Evolutionary conservation across 169 alveolate species (phyloP), one percentile per base, ranked within the genome.

Genomic region (Ichthyophthirius multifiliis): DNA sequence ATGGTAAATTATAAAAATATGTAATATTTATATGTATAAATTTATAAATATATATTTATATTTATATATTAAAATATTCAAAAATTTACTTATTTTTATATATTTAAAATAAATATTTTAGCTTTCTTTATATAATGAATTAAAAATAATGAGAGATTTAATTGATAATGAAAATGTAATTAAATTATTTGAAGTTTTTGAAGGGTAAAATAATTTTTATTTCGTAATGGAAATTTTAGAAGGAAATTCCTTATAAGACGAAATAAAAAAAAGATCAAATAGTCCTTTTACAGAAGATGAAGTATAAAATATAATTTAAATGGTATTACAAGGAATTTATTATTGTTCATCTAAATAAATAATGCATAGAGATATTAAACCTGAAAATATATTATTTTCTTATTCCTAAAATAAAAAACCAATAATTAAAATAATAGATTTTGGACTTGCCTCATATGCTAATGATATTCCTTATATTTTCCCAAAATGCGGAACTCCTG

Each of bases 381-480:
- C 83, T 20, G 83, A 76, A 76, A 76, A 76, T 80, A 73, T 92
- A 16, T 63, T 92, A 35, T 76, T 76, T 34, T 76, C n/a, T 34
- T 76, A 76, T 76, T 76, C 34, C 4, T 5, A 6, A 75, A 80
- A 63, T 84, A 85, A 12, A 43, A 76, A 18, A 4, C 34, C 15
- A 23, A 47, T 18, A 48, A 35, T 76, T 10, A 76, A 73, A 41
- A 76, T 76, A 15, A 65, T 76, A 6, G 83, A 76, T 39, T 76
- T 76, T 76, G 83, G 83, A 37, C 43, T 76, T 5, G 83, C 83
- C 7, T 23, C 83, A 47, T 76, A 30, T 4, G 23, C 44, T 3
- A 4, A 76, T 32, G 76, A 35, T 3, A 4, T 13, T 12, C 27
- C 2, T 12, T 76, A 62, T 12, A 5, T 64, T 39, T 76, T 76